Evolutionary conservation across 805 yeast genomes (phyloP).

Genomic region (Kregervanrija pseudodelftensis): DNA sequence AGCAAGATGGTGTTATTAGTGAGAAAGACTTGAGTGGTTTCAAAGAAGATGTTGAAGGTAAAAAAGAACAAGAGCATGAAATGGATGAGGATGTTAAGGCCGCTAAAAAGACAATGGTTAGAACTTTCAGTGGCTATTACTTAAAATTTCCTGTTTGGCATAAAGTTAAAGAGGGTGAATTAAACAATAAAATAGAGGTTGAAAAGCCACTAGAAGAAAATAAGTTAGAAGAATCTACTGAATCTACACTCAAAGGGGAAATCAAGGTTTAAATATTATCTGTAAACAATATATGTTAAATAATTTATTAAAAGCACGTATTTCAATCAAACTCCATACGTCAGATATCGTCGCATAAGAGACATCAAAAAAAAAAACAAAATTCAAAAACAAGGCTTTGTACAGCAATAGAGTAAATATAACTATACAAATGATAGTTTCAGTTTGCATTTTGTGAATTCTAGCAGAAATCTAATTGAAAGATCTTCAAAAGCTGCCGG

Average conservation of each 20-base stretch:
- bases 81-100: conserved; percentile 12
- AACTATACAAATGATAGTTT: too few relatives aligned
- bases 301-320: too few relatives aligned
- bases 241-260: neutral
- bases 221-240: neutral
- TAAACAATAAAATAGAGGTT: neutral
- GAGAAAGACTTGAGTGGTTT: conserved; percentile 7
- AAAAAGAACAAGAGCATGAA: conserved; percentile 5
- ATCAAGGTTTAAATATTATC: neutral
- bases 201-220: neutral
- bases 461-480: neutral
- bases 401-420: too few relatives aligned
- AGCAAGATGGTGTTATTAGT: neutral
- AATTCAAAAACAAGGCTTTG: too few relatives aligned
- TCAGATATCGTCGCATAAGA: too few relatives aligned
- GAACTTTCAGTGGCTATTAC: conserved; percentile 24
- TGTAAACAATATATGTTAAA: neutral
- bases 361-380: too few relatives aligned
- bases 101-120: conserved; percentile 10
- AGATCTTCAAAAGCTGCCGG: neutral
- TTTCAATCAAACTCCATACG: too few relatives aligned
- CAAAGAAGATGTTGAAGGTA: conserved; percentile 2
- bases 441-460: too few relatives aligned
- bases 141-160: conserved; percentile 19
- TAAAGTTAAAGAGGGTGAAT: conserved; percentile 4